A percentile compares a stretch with the other conserved stretches of the same genome.
Evolutionary conservation across 208 protist genomes (phyloP).

Genomic region (Endotrypanum monterogeii): DNA sequence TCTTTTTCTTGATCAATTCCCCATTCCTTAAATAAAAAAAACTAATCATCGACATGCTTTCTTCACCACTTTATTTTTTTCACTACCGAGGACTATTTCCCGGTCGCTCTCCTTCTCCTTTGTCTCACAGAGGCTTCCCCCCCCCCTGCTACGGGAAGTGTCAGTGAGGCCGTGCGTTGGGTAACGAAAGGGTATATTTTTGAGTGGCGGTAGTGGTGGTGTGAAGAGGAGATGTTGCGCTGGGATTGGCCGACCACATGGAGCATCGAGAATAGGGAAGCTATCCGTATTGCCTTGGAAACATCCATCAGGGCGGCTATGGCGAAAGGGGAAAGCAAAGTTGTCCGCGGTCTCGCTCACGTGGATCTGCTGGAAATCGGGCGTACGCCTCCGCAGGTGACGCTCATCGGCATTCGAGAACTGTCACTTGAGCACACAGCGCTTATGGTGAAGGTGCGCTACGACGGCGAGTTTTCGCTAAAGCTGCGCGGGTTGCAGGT

Average conservation of each 20-base stretch:
- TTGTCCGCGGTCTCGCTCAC: conserved; percentile 75
- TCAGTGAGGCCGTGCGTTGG: neutral
- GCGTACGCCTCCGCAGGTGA: conserved; percentile 66
- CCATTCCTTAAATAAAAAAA: neutral
- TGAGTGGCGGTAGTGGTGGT: too few relatives aligned
- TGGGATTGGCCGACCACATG: conserved; percentile 86
- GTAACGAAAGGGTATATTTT: neutral
- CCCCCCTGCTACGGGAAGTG: neutral
- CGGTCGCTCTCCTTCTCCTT: neutral
- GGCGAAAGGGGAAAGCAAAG: conserved; percentile 57
- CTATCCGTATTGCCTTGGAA: conserved; percentile 73
- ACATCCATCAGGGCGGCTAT: conserved; percentile 72
- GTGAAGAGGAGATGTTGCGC: conserved; percentile 56
- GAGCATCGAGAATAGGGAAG: conserved; percentile 63
- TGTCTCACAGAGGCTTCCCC: neutral
- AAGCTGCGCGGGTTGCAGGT: conserved; percentile 79
- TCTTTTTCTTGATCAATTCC: neutral
- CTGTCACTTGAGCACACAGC: conserved; percentile 79
- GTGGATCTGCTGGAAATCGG: conserved; percentile 80
- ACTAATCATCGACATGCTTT: too few relatives aligned
- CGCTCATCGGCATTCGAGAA: conserved; percentile 73
- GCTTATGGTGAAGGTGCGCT: conserved; percentile 82
- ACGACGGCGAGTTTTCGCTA: conserved; percentile 79
- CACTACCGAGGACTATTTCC: too few relatives aligned
- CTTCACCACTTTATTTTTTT: neutral